A percentile compares a stretch with the other conserved stretches of the same genome.
These are phyloP conservation scores for Quercus lobata DNA, from an alignment of 331 rosid species.

Conservation along the genomic window DNA sequence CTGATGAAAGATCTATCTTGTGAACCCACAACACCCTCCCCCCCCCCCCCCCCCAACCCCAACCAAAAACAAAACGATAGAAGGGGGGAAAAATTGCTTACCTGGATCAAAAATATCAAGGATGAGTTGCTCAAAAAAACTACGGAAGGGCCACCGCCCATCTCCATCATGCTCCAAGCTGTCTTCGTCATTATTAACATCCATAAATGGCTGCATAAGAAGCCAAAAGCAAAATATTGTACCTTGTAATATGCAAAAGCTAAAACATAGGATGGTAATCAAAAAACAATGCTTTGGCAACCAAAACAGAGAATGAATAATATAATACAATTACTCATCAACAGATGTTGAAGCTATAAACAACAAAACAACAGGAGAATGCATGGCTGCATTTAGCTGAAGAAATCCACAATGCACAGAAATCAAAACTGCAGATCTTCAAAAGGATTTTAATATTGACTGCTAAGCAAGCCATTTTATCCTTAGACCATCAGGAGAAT, in stretches of 20 bases:
- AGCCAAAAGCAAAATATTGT: constrained; percentile 15
- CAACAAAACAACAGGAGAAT: background rate
- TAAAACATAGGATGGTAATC: background rate
- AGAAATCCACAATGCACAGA: background rate
- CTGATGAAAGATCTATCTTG: background rate
- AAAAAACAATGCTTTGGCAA: background rate
- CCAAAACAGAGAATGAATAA: background rate
- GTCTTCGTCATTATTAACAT: constrained; percentile 60
- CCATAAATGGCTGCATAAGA: constrained; percentile 39
- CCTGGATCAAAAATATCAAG: constrained; percentile 96
- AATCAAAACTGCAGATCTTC: background rate
- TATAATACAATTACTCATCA: background rate
- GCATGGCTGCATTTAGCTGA: background rate
- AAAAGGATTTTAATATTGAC: background rate
- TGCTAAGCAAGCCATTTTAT: no score
- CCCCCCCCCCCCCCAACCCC: no score
- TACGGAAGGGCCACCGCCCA: constrained; percentile 86
- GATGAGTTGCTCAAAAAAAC: constrained; percentile 83
- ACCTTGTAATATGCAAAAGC: background rate
- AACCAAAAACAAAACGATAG: background rate
- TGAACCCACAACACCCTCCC: background rate
- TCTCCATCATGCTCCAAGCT: constrained; percentile 65
- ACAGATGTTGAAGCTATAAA: background rate
- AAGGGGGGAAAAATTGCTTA: constrained; percentile 27
- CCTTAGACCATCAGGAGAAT: no score